Percentiles rank a stretch among this genome's conserved stretches.
phyloP scores from a whole-genome alignment of 768 basidiomycete genomes.

The Psilocybe cyanescens region DNA sequence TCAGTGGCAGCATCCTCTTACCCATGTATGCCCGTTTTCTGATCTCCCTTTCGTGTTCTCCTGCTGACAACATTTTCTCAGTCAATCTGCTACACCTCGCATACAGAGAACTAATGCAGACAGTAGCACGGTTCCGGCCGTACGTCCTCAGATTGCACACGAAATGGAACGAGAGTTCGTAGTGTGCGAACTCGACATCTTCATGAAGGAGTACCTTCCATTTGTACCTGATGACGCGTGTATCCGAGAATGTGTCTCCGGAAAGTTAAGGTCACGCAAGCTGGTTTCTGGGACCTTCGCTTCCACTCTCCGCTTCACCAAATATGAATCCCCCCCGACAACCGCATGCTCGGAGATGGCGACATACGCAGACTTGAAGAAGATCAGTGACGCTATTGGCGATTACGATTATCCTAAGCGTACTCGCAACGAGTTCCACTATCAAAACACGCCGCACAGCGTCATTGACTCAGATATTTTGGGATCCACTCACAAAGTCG shows the following conservation, averaged over 20 bases:
- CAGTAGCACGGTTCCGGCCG: not conserved
- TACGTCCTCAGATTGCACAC: not conserved
- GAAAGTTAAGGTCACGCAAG: not conserved
- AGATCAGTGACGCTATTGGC: not conserved
- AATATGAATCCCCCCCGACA: not conserved
- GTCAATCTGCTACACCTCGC: not conserved
- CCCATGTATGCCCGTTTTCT: too few relatives aligned
- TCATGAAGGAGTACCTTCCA: not conserved
- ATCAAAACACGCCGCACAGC: not conserved
- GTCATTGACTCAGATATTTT: not conserved
- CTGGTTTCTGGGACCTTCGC: not conserved
- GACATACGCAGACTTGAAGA: not conserved
- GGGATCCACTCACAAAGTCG: not conserved
- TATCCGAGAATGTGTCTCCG: not conserved
- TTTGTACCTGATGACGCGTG: not conserved
- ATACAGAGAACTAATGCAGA: not conserved
- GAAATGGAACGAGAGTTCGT: not conserved
- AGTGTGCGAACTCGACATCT: not conserved
- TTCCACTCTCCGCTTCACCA: not conserved
- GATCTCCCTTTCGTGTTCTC: too few relatives aligned
- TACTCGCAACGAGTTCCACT: not conserved
- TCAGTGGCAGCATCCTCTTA: too few relatives aligned
- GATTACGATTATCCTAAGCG: not conserved
- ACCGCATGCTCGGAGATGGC: not conserved
- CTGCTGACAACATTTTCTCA: not conserved